Evolutionary conservation across 169 alveolate species (phyloP).

Genomic region (Fabrea salina): DNA sequence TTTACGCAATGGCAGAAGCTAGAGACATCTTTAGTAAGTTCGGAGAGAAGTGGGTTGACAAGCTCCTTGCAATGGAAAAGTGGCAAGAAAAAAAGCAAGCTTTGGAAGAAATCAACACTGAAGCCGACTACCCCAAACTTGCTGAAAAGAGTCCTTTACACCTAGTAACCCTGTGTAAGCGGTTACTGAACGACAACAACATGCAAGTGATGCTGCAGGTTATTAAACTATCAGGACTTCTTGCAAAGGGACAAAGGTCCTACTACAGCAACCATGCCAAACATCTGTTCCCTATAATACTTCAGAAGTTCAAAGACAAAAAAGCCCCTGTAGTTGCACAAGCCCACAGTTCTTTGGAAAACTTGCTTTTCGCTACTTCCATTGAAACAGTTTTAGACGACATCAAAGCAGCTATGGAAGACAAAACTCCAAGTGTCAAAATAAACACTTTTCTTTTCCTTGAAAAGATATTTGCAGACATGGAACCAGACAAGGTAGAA

Average conservation of each 20-base stretch:
- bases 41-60: conserved; percentile 63
- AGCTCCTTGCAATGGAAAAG: conserved; percentile 46
- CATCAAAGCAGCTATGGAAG: conserved; percentile 21
- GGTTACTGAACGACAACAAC: conserved; percentile 43
- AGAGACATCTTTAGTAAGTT: conserved; percentile 42
- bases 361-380: not conserved
- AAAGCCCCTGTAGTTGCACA: not conserved
- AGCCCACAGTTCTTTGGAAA: not conserved
- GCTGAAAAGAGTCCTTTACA: conserved; percentile 13
- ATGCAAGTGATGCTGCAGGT: conserved; percentile 34
- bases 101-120: conserved; percentile 51
- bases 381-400: conserved; percentile 19
- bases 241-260: conserved; percentile 24
- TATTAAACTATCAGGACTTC: conserved; percentile 8
- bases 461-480: not conserved
- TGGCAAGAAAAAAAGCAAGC: conserved; percentile 71
- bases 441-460: not conserved
- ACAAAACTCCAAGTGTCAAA: conserved; percentile 31
- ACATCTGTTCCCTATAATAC: not conserved
- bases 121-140: conserved; percentile 39
- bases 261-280: conserved; percentile 12
- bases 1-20: conserved; percentile 51
- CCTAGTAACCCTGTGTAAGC: conserved; percentile 34
- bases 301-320: conserved; percentile 29
- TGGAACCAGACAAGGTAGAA: not conserved